Percentiles rank a stretch among this genome's conserved stretches.
Conservation (phyloP, 805 yeast genomes). For the Starmerella scarabaei region DNA sequence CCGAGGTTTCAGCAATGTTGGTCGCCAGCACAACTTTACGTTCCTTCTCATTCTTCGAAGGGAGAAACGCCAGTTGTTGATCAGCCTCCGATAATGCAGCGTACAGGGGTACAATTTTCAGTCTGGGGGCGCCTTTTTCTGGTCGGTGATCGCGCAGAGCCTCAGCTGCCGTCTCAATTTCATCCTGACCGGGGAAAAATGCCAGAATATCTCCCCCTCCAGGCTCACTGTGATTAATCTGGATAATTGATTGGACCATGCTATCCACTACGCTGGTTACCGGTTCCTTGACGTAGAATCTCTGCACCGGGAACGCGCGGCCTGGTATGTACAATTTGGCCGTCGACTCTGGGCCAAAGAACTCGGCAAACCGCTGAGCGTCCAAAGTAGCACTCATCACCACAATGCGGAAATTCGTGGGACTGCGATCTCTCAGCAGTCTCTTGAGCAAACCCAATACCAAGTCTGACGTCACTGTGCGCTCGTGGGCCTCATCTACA, state of each 20-base stretch:
- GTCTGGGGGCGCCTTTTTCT: conserved; percentile 60
- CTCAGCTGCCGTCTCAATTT: conserved; percentile 72
- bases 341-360: conserved; percentile 48
- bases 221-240: conserved; percentile 65
- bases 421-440: conserved; percentile 40
- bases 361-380: conserved; percentile 69
- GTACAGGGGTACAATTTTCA: conserved; percentile 73
- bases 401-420: conserved; percentile 47
- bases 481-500: conserved; percentile 95
- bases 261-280: conserved; percentile 78
- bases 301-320: conserved; percentile 70
- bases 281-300: conserved; percentile 48
- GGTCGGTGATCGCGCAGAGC: conserved; percentile 39
- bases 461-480: conserved; percentile 84
- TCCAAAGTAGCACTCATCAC: conserved; percentile 96
- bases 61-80: conserved; percentile 68
- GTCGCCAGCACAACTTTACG: conserved; percentile 87
- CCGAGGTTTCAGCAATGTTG: conserved; percentile 94
- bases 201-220: conserved; percentile 76
- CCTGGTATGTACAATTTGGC: conserved; percentile 87
- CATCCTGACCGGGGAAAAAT: conserved; percentile 94
- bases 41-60: conserved; percentile 37
- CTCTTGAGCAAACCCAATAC: conserved; percentile 77
- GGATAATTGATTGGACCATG: conserved; percentile 58
- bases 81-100: conserved; percentile 83